These are phyloP conservation scores for Verticillium dahliae DNA, from an alignment of 2,329 filamentous ascomycete species.

Conservation along the genomic window DNA sequence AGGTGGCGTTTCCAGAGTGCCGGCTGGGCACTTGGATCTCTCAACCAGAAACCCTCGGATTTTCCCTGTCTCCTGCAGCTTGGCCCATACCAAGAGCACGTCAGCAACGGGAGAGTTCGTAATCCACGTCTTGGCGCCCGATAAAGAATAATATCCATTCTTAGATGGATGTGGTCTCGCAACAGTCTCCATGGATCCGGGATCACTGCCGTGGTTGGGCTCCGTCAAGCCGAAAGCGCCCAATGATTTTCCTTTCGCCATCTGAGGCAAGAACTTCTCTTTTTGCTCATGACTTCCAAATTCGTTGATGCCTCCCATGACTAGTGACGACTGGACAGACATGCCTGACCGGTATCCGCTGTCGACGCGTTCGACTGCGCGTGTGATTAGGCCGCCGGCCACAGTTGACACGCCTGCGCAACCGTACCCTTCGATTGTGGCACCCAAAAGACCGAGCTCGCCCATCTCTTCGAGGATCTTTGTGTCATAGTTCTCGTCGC, in stretches of 20 bases:
- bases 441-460: constrained; percentile 79
- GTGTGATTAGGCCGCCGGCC: constrained; percentile 81
- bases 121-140: constrained; percentile 89
- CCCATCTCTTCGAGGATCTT: constrained; percentile 89
- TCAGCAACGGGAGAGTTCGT: constrained; percentile 90
- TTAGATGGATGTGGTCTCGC: constrained; percentile 81
- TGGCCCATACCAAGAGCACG: constrained; percentile 85
- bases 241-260: constrained; percentile 76
- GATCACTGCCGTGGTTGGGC: constrained; percentile 88
- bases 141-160: constrained; percentile 73
- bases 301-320: constrained; percentile 87
- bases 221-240: constrained; percentile 89
- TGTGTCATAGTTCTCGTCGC: constrained; percentile 79
- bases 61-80: constrained; percentile 83
- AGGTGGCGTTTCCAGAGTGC: constrained; percentile 83
- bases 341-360: constrained; percentile 89
- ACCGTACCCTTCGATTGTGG: constrained; percentile 80
- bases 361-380: constrained; percentile 85
- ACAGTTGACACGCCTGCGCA: constrained; percentile 86
- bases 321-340: constrained; percentile 89
- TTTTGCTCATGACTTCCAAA: constrained; percentile 85
- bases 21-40: constrained; percentile 73
- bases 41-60: constrained; percentile 92
- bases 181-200: constrained; percentile 81
- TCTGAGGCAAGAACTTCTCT: constrained; percentile 69